Evolutionary conservation across 805 yeast species (phyloP).

Genomic region (Nakazawaea wickerhamii): DNA sequence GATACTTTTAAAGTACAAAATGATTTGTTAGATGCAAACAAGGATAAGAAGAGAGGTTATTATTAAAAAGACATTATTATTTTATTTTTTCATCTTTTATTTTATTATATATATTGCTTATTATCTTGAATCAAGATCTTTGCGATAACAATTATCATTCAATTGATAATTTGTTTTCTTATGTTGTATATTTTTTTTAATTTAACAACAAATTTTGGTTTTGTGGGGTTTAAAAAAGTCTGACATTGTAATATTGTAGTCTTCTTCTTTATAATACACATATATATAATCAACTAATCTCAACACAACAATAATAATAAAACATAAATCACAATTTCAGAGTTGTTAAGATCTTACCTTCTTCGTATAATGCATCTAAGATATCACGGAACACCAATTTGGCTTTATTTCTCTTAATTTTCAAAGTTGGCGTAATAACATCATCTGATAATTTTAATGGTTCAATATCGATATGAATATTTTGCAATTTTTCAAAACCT

Average conservation of each 20-base stretch:
- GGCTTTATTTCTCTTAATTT: constrained; percentile 30
- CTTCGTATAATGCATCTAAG: constrained; percentile 13
- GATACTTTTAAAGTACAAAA: constrained; percentile 51
- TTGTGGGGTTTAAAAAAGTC: too few species aligned
- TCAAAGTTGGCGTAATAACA: constrained; percentile 62
- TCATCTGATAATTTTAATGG: constrained; percentile 59
- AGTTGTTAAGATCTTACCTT: constrained; percentile 12
- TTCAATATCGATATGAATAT: constrained; percentile 46
- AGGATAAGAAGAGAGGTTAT: constrained; percentile 17
- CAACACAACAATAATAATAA: too few species aligned
- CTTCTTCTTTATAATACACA: too few species aligned
- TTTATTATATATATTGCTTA: too few species aligned
- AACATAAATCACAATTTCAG: constrained; percentile 1
- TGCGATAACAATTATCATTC: too few species aligned
- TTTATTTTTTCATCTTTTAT: neutral
- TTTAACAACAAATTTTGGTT: too few species aligned
- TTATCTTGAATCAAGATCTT: too few species aligned
- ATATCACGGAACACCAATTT: constrained; percentile 5
- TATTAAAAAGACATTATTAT: neutral
- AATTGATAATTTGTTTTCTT: too few species aligned
- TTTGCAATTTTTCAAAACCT: constrained; percentile 62
- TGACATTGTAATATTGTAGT: too few species aligned
- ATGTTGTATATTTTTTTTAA: too few species aligned
- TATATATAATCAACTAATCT: too few species aligned
- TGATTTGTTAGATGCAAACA: constrained; percentile 34